These are phyloP conservation scores for Hawksworthiomyces lignivorus DNA, from an alignment of 2,329 filamentous ascomycete genomes.

Conservation along the genomic window DNA sequence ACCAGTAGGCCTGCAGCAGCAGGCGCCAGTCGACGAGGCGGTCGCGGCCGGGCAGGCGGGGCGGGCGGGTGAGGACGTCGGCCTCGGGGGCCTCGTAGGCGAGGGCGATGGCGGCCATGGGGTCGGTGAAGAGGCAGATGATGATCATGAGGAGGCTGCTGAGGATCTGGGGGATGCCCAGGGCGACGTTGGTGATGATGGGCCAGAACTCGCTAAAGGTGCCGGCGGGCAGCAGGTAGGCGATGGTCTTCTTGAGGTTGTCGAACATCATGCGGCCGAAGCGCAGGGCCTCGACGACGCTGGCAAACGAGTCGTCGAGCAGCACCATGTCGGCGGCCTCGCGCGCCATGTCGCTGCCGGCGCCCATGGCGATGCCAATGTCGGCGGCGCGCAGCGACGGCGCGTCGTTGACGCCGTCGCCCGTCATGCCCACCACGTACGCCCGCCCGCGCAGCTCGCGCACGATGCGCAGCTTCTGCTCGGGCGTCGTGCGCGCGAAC, in stretches of 20 bases:
- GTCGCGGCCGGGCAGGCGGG: constrained; percentile 61
- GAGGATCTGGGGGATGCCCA: constrained; percentile 66
- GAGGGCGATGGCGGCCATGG: constrained; percentile 61
- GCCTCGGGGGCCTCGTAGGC: constrained; percentile 72
- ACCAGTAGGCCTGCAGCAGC: constrained; percentile 63
- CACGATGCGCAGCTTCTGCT: constrained; percentile 76
- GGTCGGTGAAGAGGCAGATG: constrained; percentile 70
- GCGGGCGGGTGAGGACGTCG: constrained; percentile 62
- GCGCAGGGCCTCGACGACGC: constrained; percentile 63
- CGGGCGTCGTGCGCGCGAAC: constrained; percentile 67
- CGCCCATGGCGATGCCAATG: constrained; percentile 74
- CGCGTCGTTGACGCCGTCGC: constrained; percentile 81
- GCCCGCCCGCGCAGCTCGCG: constrained; percentile 59
- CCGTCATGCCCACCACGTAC: constrained; percentile 73
- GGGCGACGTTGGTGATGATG: constrained; percentile 63
- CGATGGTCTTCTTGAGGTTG: constrained; percentile 69
- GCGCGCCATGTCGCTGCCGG: constrained; percentile 75
- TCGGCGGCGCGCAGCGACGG: constrained; percentile 74
- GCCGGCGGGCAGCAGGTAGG: constrained; percentile 67
- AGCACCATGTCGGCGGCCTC: constrained; percentile 77
- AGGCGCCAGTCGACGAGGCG: constrained; percentile 67
- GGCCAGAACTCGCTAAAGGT: constrained; percentile 72
- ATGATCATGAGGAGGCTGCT: constrained; percentile 67
- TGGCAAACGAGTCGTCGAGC: constrained; percentile 60
- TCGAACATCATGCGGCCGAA: constrained; percentile 73